These are phyloP conservation scores for Curvularia sp. DNA, from an alignment of 2,329 filamentous ascomycete genomes.

Conservation along the genomic window DNA sequence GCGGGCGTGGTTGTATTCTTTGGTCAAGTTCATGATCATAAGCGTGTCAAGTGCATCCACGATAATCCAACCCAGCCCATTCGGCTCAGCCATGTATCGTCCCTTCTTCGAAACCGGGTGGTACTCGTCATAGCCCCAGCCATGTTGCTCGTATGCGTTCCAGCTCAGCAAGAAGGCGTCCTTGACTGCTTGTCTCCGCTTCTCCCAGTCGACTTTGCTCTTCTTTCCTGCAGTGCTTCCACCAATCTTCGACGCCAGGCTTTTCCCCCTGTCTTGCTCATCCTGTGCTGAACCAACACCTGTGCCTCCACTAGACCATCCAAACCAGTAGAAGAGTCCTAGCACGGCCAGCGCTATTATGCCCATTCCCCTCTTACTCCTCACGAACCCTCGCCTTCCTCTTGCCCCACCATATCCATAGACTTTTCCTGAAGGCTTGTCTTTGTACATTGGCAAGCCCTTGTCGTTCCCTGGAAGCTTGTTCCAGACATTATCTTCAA, in stretches of 20 bases:
- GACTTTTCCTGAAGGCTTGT: slow-evolving; percentile 78
- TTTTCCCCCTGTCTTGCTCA: slow-evolving; percentile 46
- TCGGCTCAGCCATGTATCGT: slow-evolving; percentile 77
- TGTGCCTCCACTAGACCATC: slow-evolving; percentile 51
- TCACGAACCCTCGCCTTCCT: slow-evolving; percentile 59
- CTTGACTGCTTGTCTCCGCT: slow-evolving; percentile 79
- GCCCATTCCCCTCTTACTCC: slow-evolving; percentile 67
- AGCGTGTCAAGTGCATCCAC: slow-evolving; percentile 94
- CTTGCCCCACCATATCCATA: slow-evolving; percentile 63
- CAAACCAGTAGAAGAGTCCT: slow-evolving; percentile 72
- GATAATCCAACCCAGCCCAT: slow-evolving; percentile 97
- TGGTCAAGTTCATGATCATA: slow-evolving; percentile 97
- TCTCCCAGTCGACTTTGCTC: slow-evolving; percentile 71
- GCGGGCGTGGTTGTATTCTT: slow-evolving; percentile 79
- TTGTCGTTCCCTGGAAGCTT: slow-evolving; percentile 66
- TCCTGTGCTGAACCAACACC: slow-evolving; percentile 39
- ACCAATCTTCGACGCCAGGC: slow-evolving; percentile 40
- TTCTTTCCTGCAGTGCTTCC: slow-evolving; percentile 39
- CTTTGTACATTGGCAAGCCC: slow-evolving; percentile 94
- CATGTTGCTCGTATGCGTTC: slow-evolving; percentile 90
- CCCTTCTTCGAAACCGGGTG: slow-evolving; percentile 81
- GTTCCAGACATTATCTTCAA: slow-evolving; percentile 53
- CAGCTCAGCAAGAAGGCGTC: slow-evolving; percentile 92
- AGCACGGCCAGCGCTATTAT: slow-evolving; percentile 63
- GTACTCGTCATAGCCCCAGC: slow-evolving; percentile 92